Conservation (phyloP, 1,139 yeast species). For the Hansenula sp. region DNA sequence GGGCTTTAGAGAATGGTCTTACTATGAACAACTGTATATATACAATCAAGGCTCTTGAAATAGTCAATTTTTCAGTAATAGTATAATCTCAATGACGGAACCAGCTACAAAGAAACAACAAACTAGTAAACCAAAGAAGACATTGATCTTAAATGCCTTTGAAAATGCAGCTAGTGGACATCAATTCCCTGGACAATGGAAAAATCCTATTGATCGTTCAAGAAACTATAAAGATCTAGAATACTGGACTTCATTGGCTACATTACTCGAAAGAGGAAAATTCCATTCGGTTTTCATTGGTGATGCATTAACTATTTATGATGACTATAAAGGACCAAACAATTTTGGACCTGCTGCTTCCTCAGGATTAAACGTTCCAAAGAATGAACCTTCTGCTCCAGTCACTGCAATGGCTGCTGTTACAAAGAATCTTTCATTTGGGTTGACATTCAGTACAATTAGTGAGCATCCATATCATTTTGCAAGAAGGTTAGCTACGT, state of each 20-base stretch:
- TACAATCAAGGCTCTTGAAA: too few relatives aligned
- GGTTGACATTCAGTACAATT: conserved; percentile 35
- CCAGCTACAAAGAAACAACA: conserved; percentile 5
- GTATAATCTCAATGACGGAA: not conserved
- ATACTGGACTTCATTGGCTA: conserved; percentile 41
- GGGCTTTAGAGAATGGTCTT: too few relatives aligned
- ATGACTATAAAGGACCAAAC: conserved; percentile 30
- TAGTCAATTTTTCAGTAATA: not conserved
- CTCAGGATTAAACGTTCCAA: conserved; percentile 35
- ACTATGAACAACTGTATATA: too few relatives aligned
- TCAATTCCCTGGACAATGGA: conserved; percentile 37
- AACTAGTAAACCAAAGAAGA: conserved; percentile 7
- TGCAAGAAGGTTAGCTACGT: conserved; percentile 34
- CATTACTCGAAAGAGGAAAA: conserved; percentile 35
- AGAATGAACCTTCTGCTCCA: conserved; percentile 31
- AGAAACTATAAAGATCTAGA: conserved; percentile 26
- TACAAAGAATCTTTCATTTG: conserved; percentile 32
- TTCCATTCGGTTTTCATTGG: conserved; percentile 37
- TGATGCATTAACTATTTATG: conserved; percentile 35
- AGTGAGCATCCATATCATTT: conserved; percentile 37
- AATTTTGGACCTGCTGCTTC: conserved; percentile 29
- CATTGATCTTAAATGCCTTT: conserved; percentile 31
- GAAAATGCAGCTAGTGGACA: conserved; percentile 34
- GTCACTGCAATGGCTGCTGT: conserved; percentile 36
- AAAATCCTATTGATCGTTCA: conserved; percentile 19